Base-by-base conservation (phyloP, 768 basidiomycete species). In the Gymnopilus junonius region DNA sequence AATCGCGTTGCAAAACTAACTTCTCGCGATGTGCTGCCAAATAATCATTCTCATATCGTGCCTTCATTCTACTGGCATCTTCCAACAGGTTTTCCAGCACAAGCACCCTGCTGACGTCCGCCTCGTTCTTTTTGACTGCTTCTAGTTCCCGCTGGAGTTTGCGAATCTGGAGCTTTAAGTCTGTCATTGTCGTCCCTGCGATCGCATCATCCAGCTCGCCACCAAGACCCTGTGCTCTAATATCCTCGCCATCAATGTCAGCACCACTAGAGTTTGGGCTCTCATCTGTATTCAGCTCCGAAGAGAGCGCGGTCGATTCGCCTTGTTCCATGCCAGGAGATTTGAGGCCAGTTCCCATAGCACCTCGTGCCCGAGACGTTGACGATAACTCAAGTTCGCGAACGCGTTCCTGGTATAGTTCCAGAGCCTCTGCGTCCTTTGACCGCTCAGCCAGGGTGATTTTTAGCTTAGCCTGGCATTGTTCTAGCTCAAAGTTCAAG, bases 11-110 rank as follows among this genome's bases (percentile, higher is more conserved):
- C 32, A 97, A 74, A 3, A 91, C 82, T 32, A 97, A 81, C 72
- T 91, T 91, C 75, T 92, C 92, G 39, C 94, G 82, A 73, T 97
- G 95, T 15, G 89, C 88, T 1, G 87, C 82, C 12, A 98, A 80
- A 73, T 95, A 97, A 70, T 97, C 95, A 20, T 81, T 78, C 74
- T 98, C 95, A 69, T 97, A 97, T 31, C 94, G 83, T 31, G 85
- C 82, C 80, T 97, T 97, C 88, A 93, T 90, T 65, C 92, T 82
- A 64, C 91, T 96, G 29, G 95, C 93, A 67, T 98, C 96, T 55
- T 95, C 93, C 59, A 98, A 78, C 59, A 97, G 78, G 70, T 94
- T 95, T 77, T 98, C 94, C 27, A 97, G 79, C n/a, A 97, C 93
- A 17, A 95, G 73, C 5, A 95, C 77, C 27, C 87, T 83, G 63